Base-by-base conservation (phyloP, 345 rosid species). In the Heritiera fomes region DNA sequence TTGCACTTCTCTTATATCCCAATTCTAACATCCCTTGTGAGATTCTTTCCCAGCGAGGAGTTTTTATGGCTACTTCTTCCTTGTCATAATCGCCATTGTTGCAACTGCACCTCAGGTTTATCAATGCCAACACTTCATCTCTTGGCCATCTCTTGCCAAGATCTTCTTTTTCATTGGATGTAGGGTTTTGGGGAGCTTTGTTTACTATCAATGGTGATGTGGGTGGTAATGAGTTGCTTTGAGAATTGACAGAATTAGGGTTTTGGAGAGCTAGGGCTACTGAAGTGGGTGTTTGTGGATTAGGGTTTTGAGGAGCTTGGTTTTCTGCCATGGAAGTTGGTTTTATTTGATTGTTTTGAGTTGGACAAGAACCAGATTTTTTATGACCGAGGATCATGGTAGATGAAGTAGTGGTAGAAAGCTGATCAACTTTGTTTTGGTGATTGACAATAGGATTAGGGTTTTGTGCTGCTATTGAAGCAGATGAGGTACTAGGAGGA, bases 111-210 rank as follows among this genome's bases (percentile, higher is more conserved):
- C 97, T 90, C 17, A 90, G 79, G 86, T 87, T 92, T 86, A 95
- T 87, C 78, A 95, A 77, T 9, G 97, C 95, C 72, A 89, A 64
- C 34, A 93, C 98, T 76, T 95, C 97, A 60, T 95, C 98, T 81
- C 88, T 93, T 20, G 99, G 99, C 98, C 99, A 95, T 82, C 99
- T 91, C 90, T 92, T 92, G 15, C 97, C 94, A 13, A 82, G 40
- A n/a, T 92, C 97, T 66, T 81, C 84, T 63, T 85, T 84, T 7
- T 80, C 80, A 59, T 80, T 83, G 66, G 84, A 17, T 55, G 74
- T 30, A 78, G 81, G 79, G 79, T 59, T 84, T 77, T 69, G 85
- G 41, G 79, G 58, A 64, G 77, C 45, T 82, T 81, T 55, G 1
- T 73, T 84, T 58, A 76, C 41, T 32, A 41, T 49, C 20, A 70